A percentile compares a stretch with the other conserved stretches of the same genome.
These are phyloP conservation scores for Panaeolus papilionaceus DNA, from an alignment of 768 basidiomycete genomes.

Conservation along the genomic window DNA sequence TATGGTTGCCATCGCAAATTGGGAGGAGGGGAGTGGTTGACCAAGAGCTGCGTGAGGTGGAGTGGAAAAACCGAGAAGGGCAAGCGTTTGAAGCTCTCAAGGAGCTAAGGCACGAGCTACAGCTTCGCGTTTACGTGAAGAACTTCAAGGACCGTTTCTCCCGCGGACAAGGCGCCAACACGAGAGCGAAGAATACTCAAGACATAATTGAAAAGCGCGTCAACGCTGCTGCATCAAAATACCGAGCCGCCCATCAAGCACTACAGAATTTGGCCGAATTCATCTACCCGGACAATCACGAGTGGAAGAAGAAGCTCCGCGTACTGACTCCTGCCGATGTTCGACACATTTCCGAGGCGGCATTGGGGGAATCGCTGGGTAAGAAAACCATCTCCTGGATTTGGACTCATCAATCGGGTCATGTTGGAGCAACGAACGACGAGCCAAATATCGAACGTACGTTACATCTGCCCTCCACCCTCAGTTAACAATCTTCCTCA, in stretches of 20 bases:
- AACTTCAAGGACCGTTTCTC: constrained; percentile 24
- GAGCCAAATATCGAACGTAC: background rate
- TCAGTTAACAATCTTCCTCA: too few relatives aligned
- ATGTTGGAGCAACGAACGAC: background rate
- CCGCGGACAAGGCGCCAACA: background rate
- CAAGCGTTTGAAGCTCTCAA: constrained; percentile 35
- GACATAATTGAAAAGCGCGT: background rate
- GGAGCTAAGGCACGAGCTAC: constrained; percentile 27
- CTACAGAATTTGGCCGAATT: background rate
- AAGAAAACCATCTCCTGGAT: background rate
- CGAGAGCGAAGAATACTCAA: background rate
- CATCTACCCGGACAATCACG: background rate
- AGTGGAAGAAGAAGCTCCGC: background rate
- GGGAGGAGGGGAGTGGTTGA: background rate
- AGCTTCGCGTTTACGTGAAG: constrained; percentile 28
- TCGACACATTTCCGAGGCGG: background rate
- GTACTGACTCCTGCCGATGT: background rate
- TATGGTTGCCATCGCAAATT: constrained; percentile 33
- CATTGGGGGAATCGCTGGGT: background rate
- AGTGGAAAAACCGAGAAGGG: constrained; percentile 29
- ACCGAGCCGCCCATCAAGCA: background rate
- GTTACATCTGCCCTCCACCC: too few relatives aligned
- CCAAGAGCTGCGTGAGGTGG: constrained; percentile 19
- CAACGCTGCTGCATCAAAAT: background rate
- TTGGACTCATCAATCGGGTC: background rate